Percentiles rank a stretch among this genome's conserved stretches.
These are phyloP conservation scores for Claviceps spartinae DNA, from an alignment of 2,329 filamentous ascomycete species.

Conservation along the genomic window DNA sequence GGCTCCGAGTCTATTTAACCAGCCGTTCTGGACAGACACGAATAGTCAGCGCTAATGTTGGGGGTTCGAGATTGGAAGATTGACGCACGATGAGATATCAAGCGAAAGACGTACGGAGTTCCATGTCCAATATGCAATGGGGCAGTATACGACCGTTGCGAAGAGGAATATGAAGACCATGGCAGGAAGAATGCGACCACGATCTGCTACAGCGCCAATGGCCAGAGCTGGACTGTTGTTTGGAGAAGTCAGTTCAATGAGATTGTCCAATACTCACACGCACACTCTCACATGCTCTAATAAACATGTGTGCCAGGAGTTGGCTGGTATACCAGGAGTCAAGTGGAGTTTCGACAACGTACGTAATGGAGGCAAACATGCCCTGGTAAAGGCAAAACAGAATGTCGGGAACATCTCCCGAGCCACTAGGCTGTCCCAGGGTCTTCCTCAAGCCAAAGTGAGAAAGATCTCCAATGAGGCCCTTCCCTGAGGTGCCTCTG, in stretches of 20 bases:
- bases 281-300: no score
- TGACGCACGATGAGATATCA: background rate
- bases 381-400: conserved; percentile 77
- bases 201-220: conserved; percentile 47
- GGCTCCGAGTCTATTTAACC: conserved; percentile 54
- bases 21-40: conserved; percentile 35
- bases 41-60: background rate
- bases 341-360: conserved; percentile 22
- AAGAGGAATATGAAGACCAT: conserved; percentile 57
- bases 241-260: no score
- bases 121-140: conserved; percentile 68
- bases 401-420: conserved; percentile 60
- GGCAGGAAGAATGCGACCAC: conserved; percentile 47
- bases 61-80: no score
- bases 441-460: conserved; percentile 76
- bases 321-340: no score
- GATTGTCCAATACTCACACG: no score
- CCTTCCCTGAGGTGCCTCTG: conserved; percentile 50
- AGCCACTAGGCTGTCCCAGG: conserved; percentile 61
- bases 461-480: conserved; percentile 64
- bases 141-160: conserved; percentile 59
- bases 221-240: conserved; percentile 36
- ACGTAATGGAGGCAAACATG: conserved; percentile 86
- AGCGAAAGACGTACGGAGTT: conserved; percentile 28
- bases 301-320: no score